Conservation (phyloP, 2,329 filamentous ascomycete genomes). For the Fusarium equiseti region DNA sequence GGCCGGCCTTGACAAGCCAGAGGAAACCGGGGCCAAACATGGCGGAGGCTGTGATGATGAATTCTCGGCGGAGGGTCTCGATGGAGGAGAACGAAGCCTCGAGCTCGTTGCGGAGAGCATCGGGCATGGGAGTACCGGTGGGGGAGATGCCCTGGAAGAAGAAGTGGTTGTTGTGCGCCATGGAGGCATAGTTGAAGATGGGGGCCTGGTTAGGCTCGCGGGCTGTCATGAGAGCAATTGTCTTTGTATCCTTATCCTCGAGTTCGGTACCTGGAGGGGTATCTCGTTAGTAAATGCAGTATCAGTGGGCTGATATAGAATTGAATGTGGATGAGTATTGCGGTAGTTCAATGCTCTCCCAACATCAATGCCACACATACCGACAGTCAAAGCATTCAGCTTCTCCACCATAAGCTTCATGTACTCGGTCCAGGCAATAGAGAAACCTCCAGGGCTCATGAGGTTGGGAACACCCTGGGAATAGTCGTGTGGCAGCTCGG, state of each 20-base stretch:
- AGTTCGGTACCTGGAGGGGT: constrained; percentile 69
- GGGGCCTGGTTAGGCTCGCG: constrained; percentile 82
- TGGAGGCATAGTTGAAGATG: constrained; percentile 95
- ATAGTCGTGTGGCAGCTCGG: constrained; percentile 61
- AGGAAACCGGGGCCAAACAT: constrained; percentile 99
- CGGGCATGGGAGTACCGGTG: constrained; percentile 64
- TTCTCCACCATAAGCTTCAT: constrained; percentile 79
- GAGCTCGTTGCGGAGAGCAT: constrained; percentile 69
- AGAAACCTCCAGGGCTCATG: constrained; percentile 75
- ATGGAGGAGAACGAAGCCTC: constrained; percentile 81
- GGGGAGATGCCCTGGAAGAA: constrained; percentile 74
- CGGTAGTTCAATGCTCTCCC: background rate
- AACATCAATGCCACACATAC: constrained; percentile 61
- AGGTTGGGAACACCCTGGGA: constrained; percentile 73
- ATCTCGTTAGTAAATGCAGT: constrained; percentile 22
- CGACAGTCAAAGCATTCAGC: constrained; percentile 79
- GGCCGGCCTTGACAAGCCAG: constrained; percentile 81
- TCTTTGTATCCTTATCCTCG: constrained; percentile 71
- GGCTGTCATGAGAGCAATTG: constrained; percentile 79
- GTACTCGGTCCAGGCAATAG: constrained; percentile 86
- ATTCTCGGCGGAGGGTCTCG: constrained; percentile 82
- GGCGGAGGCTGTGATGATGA: constrained; percentile 82
- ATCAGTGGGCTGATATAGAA: background rate
- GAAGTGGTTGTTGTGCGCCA: constrained; percentile 92
- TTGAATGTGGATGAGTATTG: constrained; percentile 14